A percentile compares a stretch with the other conserved stretches of the same genome.
These are phyloP conservation scores for Diaporthe destruens DNA, from an alignment of 2,329 filamentous ascomycete genomes.

Conservation along the genomic window DNA sequence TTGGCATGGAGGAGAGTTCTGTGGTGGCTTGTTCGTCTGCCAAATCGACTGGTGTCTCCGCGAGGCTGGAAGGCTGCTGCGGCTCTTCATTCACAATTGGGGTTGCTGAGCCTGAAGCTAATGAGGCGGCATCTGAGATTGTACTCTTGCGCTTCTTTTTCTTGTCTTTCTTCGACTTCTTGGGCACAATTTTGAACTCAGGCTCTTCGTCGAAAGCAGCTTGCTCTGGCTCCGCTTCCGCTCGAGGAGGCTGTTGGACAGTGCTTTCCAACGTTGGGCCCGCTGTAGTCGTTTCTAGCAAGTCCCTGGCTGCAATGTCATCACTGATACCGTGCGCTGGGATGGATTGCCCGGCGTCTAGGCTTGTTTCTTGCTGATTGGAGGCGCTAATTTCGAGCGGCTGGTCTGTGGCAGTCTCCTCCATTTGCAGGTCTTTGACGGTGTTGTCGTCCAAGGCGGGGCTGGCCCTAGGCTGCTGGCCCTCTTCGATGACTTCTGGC, in stretches of 20 bases:
- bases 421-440: not conserved
- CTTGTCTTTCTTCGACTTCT: conserved; percentile 20
- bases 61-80: not conserved
- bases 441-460: not conserved
- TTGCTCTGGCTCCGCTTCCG: not conserved
- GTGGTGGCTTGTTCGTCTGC: not conserved
- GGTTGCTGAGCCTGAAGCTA: not conserved
- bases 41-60: not conserved
- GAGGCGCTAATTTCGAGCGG: not conserved
- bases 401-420: not conserved
- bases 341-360: not conserved
- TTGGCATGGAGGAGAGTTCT: not conserved
- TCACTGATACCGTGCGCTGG: not conserved
- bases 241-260: not conserved
- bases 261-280: conserved; percentile 3
- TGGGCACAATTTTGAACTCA: not conserved
- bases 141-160: conserved; percentile 23
- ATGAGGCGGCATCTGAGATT: not conserved
- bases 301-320: not conserved
- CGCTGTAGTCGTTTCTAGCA: not conserved
- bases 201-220: not conserved
- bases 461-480: not conserved
- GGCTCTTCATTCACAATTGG: not conserved
- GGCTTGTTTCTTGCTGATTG: not conserved
- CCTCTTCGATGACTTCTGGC: not conserved